These are phyloP conservation scores for Trichophyton equinum DNA, from an alignment of 2,329 filamentous ascomycete genomes.

Conservation along the genomic window DNA sequence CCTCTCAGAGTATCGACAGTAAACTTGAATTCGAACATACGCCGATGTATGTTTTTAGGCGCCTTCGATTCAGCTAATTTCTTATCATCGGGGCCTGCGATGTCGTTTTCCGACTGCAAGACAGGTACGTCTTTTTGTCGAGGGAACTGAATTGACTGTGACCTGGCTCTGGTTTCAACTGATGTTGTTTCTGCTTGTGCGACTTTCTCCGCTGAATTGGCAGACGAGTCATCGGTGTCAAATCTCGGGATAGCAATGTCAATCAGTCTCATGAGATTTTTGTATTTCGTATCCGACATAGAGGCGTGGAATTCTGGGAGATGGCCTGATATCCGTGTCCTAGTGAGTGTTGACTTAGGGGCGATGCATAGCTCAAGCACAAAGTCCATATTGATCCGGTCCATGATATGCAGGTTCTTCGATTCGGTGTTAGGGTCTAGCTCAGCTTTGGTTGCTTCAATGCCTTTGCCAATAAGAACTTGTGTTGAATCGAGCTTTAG, in stretches of 20 bases:
- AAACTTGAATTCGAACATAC: slow-evolving; percentile 93
- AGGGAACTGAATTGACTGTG: slow-evolving; percentile 62
- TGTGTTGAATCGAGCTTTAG: slow-evolving; percentile 91
- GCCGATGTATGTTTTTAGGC: slow-evolving; percentile 65
- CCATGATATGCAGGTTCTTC: slow-evolving; percentile 75
- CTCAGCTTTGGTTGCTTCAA: slow-evolving; percentile 77
- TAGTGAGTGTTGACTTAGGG: slow-evolving; percentile 86
- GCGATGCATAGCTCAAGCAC: slow-evolving; percentile 91
- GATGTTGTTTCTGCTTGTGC: slow-evolving; percentile 24
- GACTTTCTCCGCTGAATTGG: slow-evolving; percentile 21
- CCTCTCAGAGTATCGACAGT: slow-evolving; percentile 88
- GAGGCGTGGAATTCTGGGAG: slow-evolving; percentile 84
- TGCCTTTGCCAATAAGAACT: slow-evolving; percentile 84
- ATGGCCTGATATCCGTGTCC: slow-evolving; percentile 80
- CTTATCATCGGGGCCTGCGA: slow-evolving; percentile 33
- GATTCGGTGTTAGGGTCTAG: slow-evolving; percentile 54
- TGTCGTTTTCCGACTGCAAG: slow-evolving; percentile 52
- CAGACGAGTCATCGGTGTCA: slow-evolving; percentile 27
- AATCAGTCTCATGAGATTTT: slow-evolving; percentile 88
- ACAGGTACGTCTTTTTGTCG: slow-evolving; percentile 64
- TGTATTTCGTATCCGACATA: slow-evolving; percentile 92
- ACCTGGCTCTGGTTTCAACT: slow-evolving; percentile 35
- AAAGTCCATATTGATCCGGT: slow-evolving; percentile 96
- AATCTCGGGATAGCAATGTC: slow-evolving; percentile 90
- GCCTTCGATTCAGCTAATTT: slow-evolving; percentile 30